Evolutionary conservation across 2,329 filamentous ascomycete genomes (phyloP), one percentile per base, ranked within the genome.

Genomic region (Onygenales sp.): DNA sequence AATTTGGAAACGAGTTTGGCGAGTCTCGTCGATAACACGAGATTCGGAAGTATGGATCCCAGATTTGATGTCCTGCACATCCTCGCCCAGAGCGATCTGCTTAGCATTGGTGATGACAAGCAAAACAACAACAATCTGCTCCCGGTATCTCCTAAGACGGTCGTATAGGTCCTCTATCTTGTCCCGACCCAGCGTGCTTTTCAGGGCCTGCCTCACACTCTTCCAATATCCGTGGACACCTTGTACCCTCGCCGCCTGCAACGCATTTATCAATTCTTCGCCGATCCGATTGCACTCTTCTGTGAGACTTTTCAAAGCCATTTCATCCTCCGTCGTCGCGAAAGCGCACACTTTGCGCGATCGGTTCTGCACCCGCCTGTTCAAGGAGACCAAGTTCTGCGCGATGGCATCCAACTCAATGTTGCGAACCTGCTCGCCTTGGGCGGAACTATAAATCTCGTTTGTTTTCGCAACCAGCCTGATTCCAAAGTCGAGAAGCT

Each of bases 401-500:
- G 52, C 51, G 7, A 57, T 42, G 11, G 46, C 46, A 14, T 51
- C 49, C 17, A 62, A 52, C 7, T 55, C 49, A 13, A 50, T 45
- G 43, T 62, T 54, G 9, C 59, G 51, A n/a, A 51, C 31, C 6
- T 51, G 54, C 7, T 42, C 51, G 3, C 58, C 55, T 13, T 53
- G 43, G 2, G 41, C 39, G 13, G 36, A 50, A 32, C 8, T 21
- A 17, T 55, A 51, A 36, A 54, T 51, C 36, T 56, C 46, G 21
- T 43, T 31, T 3, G 14, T 27, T 35, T 45, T 51, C 5, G 51
- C 36, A 11, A 54, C 38, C 31, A 56, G n/a, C 33, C 38, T 56
- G 45, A 46, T n/a, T 31, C 39, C 47, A 41, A 54, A 56, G 32
- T 54, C 52, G 6, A 56, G 17, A 35, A 54, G 52, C 38, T 55